These are phyloP conservation scores for Cercospora sp. DNA, from an alignment of 2,329 filamentous ascomycete genomes.

Conservation along the genomic window DNA sequence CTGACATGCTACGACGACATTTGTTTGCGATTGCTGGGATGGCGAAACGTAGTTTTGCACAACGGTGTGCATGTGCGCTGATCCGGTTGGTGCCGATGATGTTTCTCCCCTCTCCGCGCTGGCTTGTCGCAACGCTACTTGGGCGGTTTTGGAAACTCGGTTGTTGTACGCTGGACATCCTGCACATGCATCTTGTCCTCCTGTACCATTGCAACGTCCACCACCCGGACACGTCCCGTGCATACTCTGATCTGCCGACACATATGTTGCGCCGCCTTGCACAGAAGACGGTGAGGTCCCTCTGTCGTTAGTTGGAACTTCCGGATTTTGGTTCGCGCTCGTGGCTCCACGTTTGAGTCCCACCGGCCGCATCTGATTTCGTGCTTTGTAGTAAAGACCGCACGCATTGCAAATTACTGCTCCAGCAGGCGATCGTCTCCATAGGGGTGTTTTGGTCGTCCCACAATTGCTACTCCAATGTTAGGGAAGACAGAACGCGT, in stretches of 20 bases:
- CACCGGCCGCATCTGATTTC: conserved; percentile 86
- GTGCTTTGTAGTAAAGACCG: conserved; percentile 88
- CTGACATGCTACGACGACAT: conserved; percentile 84
- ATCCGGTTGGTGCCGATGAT: conserved; percentile 12
- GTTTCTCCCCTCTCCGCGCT: conserved; percentile 13
- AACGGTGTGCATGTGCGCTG: conserved; percentile 28
- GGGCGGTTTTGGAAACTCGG: conserved; percentile 82
- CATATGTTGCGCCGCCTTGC: conserved; percentile 63
- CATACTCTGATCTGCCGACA: conserved; percentile 71
- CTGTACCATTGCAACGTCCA: conserved; percentile 92
- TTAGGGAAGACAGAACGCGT: conserved; percentile 6
- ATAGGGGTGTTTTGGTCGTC: conserved; percentile 89
- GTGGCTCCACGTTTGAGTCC: conserved; percentile 77
- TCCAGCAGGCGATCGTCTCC: conserved; percentile 89
- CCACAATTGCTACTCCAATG: conserved; percentile 76
- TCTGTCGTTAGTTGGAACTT: conserved; percentile 41
- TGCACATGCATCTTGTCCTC: conserved; percentile 89
- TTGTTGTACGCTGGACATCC: conserved; percentile 98
- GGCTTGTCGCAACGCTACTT: conserved; percentile 59
- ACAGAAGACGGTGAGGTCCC: conserved; percentile 44
- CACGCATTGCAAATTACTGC: conserved; percentile 98
- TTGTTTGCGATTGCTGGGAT: conserved; percentile 42
- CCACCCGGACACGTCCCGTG: conserved; percentile 93
- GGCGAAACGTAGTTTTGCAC: conserved; percentile 24
- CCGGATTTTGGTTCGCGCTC: conserved; percentile 36